Base-by-base conservation (phyloP, 2,329 filamentous ascomycete genomes). In the Alternaria postmessia region DNA sequence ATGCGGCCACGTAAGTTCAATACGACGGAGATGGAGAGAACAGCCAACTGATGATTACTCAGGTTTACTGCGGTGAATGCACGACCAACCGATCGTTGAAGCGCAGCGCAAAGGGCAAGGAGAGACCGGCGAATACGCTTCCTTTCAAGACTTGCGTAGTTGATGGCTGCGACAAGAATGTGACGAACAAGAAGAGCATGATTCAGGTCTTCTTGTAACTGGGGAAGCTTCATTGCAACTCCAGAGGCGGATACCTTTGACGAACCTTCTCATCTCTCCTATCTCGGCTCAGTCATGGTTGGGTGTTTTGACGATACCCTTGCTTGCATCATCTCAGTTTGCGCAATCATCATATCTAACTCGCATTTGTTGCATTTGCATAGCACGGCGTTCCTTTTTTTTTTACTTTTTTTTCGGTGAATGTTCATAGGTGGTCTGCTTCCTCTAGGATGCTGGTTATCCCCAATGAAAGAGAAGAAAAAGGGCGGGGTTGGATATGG, bases 1-100 rank as follows among this genome's bases (percentile, higher is more conserved):
- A 52, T 99, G 95, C 76, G 95, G 95, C 65, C 95, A 99, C 81
- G 95, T 98, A 85, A 78, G 87, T 83, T 42, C 8, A 24, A 24
- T 7, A 24, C 24, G 26, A 20, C n/a, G 2, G 28, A 3, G n/a
- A 32, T 18, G 32, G 6, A 7, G 32, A 16, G 7, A 26, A 32
- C 34, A 18, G 30, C 7, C 5, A 36, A 26, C 20, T 57, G 26
- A 51, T 20, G 32, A 42, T 14, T 6, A 9, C 16, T 54, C 54
- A 86, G 83, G 82, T 83, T 3, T 86, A 86, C 62, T 86, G 84
- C 66, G 84, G 84, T 51, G 78, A 80, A 57, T 86, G 84, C 68
- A 80, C 83, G 26, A 68, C 75, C 7, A 79, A 80, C 36, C 80
- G 81, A 57, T 70, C 41, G 61, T 63, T 60, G 22, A 76, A 74